Evolutionary conservation across 2,329 filamentous ascomycete genomes (phyloP).

Genomic region (Epicoccum sorghinum): DNA sequence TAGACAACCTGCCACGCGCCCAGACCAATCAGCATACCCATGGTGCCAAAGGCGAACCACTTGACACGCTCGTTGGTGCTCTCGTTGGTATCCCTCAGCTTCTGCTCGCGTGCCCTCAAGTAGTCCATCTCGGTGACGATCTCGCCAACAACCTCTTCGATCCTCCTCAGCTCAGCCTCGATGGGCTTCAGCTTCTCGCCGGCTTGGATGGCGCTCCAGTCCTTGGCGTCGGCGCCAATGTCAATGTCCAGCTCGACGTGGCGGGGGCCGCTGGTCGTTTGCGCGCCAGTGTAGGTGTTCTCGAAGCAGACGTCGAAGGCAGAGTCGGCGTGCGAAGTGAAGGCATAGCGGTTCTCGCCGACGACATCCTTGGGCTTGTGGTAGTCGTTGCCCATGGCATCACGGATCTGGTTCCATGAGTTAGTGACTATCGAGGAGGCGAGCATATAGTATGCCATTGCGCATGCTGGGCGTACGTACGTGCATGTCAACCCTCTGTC

Average conservation of each 20-base stretch:
- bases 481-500: constrained; percentile 92
- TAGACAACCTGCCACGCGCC: constrained; percentile 99
- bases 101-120: constrained; percentile 86
- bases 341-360: constrained; percentile 90
- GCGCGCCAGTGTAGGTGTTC: constrained; percentile 69
- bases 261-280: constrained; percentile 57
- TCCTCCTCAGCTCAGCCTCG: constrained; percentile 89
- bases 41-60: constrained; percentile 96
- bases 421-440: neutral
- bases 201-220: constrained; percentile 96
- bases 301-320: constrained; percentile 97
- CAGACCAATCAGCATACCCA: constrained; percentile 84
- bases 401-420: constrained; percentile 74
- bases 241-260: constrained; percentile 92
- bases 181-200: constrained; percentile 97
- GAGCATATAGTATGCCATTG: neutral
- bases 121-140: constrained; percentile 97
- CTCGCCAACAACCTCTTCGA: constrained; percentile 89
- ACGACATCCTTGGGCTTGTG: constrained; percentile 87
- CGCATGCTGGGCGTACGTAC: constrained; percentile 60
- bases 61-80: constrained; percentile 99
- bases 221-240: constrained; percentile 95
- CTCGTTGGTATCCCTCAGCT: constrained; percentile 97
- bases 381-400: constrained; percentile 95
- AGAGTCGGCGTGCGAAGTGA: constrained; percentile 89